Percentiles rank a stretch among this genome's conserved stretches.
Evolutionary conservation across 305 asterid genomes (phyloP).

Genomic region (Fraxinus nigra): DNA sequence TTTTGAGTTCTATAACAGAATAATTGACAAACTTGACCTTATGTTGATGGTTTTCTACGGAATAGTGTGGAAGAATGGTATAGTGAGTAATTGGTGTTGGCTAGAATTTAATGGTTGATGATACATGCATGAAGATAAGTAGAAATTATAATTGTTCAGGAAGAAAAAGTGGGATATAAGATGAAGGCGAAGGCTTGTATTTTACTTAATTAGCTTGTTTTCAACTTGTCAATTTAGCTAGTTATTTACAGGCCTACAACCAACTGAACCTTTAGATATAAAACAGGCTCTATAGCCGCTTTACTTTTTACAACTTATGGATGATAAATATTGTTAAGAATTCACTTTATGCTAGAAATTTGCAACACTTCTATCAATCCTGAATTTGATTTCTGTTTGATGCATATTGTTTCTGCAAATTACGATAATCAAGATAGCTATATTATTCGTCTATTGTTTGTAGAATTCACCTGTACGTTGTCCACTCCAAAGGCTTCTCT

Average conservation of each 20-base stretch:
- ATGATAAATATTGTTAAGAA: not conserved
- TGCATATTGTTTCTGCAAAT: not conserved
- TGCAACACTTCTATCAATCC: not conserved
- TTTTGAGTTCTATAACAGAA: not conserved
- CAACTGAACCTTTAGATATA: not conserved
- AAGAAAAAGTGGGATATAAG: not conserved
- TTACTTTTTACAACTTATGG: not conserved
- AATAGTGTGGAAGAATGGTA: not conserved
- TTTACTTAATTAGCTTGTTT: not conserved
- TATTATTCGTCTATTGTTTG: conserved; percentile 1
- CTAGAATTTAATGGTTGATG: not conserved
- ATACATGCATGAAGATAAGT: not conserved
- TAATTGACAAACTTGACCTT: not conserved
- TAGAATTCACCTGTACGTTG: conserved; percentile 51
- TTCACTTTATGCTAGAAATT: not conserved
- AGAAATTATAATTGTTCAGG: not conserved
- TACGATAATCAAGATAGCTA: conserved; percentile 4
- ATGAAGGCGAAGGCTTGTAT: not conserved
- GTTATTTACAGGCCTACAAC: not conserved
- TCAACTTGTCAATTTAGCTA: not conserved
- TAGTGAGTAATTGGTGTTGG: not conserved
- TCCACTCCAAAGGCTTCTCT: conserved; percentile 61
- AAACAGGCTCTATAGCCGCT: not conserved
- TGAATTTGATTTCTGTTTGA: not conserved
- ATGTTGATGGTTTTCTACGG: not conserved